These are phyloP conservation scores for Kokia cookei DNA, from an alignment of 441 rosid species.

Conservation along the genomic window DNA sequence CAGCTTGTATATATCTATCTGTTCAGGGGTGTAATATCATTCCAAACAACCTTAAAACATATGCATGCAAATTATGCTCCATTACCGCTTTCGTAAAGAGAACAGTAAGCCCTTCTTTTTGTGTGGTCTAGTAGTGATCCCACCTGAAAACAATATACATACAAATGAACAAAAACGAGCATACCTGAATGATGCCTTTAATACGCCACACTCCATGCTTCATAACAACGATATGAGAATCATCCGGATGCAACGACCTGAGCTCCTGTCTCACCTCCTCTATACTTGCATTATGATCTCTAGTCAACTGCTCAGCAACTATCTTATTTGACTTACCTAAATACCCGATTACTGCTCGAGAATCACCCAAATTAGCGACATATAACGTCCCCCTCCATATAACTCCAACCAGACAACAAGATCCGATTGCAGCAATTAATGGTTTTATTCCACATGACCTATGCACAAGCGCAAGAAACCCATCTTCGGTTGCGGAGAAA, in stretches of 20 bases:
- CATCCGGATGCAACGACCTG: conserved; percentile 80
- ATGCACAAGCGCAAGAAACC: conserved; percentile 77
- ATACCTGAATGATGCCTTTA: conserved; percentile 96
- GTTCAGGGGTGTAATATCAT: neutral
- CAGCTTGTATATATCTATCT: neutral
- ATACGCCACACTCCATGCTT: conserved; percentile 89
- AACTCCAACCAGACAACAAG: conserved; percentile 79
- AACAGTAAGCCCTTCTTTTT: neutral
- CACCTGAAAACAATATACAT: neutral
- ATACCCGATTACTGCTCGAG: conserved; percentile 82
- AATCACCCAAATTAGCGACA: conserved; percentile 85
- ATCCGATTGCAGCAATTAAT: conserved; percentile 16
- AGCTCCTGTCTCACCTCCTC: conserved; percentile 92
- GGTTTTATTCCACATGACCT: conserved; percentile 26
- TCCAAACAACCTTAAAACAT: neutral
- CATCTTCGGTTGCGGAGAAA: conserved; percentile 76
- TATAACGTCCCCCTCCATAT: conserved; percentile 62
- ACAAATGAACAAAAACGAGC: conserved; percentile 8
- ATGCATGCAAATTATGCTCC: neutral
- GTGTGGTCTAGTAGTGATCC: neutral
- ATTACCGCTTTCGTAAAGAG: neutral
- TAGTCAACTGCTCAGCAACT: conserved; percentile 78
- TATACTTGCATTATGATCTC: conserved; percentile 75
- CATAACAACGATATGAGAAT: conserved; percentile 66
- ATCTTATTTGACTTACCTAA: conserved; percentile 51